A percentile compares a stretch with the other conserved stretches of the same genome.
Conservation (phyloP, 2,329 filamentous ascomycete genomes). For the Metarhizium album region DNA sequence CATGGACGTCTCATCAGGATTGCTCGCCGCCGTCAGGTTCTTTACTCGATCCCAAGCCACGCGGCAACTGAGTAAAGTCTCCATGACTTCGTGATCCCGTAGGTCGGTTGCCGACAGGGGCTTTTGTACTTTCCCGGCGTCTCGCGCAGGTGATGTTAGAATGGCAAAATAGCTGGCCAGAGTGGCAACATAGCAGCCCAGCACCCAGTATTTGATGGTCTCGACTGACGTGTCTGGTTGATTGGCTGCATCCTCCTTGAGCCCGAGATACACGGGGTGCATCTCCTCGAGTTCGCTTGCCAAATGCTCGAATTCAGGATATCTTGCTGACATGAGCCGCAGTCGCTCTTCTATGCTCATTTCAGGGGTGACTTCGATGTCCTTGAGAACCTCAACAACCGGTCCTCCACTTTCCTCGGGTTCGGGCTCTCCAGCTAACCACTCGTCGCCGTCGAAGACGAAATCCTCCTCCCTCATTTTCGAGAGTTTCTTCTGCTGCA, state of each 20-base stretch:
- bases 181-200: constrained; percentile 77
- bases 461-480: constrained; percentile 90
- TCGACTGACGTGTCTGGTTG: constrained; percentile 43
- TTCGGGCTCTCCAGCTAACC: constrained; percentile 51
- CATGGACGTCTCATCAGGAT: constrained; percentile 14
- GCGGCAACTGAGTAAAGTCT: constrained; percentile 66
- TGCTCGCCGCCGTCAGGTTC: constrained; percentile 42
- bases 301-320: constrained; percentile 86
- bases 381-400: constrained; percentile 80
- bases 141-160: constrained; percentile 67
- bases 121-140: constrained; percentile 39
- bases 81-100: constrained; percentile 86
- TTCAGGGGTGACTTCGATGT: constrained; percentile 68
- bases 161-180: constrained; percentile 92
- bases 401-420: constrained; percentile 43
- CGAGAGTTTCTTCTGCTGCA: constrained; percentile 85
- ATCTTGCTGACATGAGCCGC: constrained; percentile 65
- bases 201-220: constrained; percentile 64
- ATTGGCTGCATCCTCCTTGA: constrained; percentile 46
- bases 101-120: constrained; percentile 68
- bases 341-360: constrained; percentile 66
- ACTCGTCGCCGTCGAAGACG: constrained; percentile 82
- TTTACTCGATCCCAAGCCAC: constrained; percentile 70
- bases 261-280: constrained; percentile 50
- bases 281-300: constrained; percentile 69